Evolutionary conservation across 1,284 basidiomycete species (phyloP), one percentile per base, ranked within the genome.

Genomic region (Irpex lacteus): DNA sequence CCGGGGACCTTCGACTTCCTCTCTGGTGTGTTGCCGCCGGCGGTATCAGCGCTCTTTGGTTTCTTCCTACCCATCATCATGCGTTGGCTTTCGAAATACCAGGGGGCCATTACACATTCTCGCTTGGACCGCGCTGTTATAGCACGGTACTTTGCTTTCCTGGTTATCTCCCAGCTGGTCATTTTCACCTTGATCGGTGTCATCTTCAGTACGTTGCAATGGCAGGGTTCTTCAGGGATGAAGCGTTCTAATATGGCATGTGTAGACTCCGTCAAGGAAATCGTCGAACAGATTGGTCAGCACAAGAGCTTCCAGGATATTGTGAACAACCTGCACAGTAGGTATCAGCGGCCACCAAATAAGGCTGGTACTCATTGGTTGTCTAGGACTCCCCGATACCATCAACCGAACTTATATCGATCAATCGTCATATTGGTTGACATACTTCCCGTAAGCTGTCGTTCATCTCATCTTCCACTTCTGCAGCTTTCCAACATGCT

Each of bases 111-210:
- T 60, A 89, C 95, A 2, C 89, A 92, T 66, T 90, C 88, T 9
- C 86, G 89, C 52, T 83, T 96, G 56, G 96, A 98, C 70, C 90
- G 96, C 52, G 90, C 91, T 26, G 94, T 98, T 63, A 85, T 95
- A 54, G 94, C 93, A 19, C 88, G 94, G 44, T 98, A 98, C 77
- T 98, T 90, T 73, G 85, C 92, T 5, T 98, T 98, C 84, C 82
- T 98, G 75, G 88, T 97, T 66, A 90, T 96, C 74, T 91, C 89
- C 60, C 94, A 96, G 73, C 79, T 98, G 71, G 82, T 98, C 69
- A 88, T 98, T 75, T 98, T 98, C 80, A 96, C 94, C 26, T 76
- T 98, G 64, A 89, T 98, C 68, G 92, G 93, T 67, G 94, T 96
- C 59, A 81, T 91, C 65, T 94, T 96, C 79, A 90, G 92, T 90